Evolutionary conservation across 2,329 filamentous ascomycete genomes (phyloP), one percentile per base, ranked within the genome.

Genomic region (Macrophomina phaseolina): DNA sequence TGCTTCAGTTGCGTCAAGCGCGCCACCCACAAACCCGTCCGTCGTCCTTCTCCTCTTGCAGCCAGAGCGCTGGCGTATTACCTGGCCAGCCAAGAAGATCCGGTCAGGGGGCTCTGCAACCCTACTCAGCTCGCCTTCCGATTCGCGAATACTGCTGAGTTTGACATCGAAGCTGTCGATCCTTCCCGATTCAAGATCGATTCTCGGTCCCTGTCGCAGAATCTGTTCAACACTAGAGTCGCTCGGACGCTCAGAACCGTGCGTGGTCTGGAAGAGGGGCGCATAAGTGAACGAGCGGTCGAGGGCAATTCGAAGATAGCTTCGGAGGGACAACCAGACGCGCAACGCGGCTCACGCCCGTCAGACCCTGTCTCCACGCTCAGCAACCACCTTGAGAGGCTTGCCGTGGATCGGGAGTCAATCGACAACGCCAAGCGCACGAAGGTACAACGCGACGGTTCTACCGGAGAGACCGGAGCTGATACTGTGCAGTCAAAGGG

Each of bases 41-140:
- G 92, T 68, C 86, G 90, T 73, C 95, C 94, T 73, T 97, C 90
- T 67, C 86, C 90, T 28, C 88, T 93, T 53, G 97, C 92, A 73
- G 93, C 93, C 8, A 87, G 92, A 72, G 92, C 91, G 1, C 80
- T 97, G 38, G 93, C 93, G 12, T 87, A 92, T 66, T 92, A 91
- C 73, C 84, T 97, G 61, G 92, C 93, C 9, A 91, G 90, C 73
- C 89, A 93, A 74, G 91, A 94, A 72, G 88, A 95, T 70, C 88
- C 93, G 0, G 89, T 92, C 69, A 83, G 81, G 67, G 87, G 86
- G 2, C 81, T 97, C 0, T 97, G 93, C 72, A 82, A 81, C 42
- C 58, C 58, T n/a, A 62, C 58, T 16, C 58, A 28, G 14, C 4
- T 28, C 9, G 18, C 58, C 30, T 62, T 62, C 28, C 58, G 45